Percentiles rank a stretch among this genome's conserved stretches.
Conservation (phyloP, 169 alveolate species). For the Perkinsus chesapeaki region DNA sequence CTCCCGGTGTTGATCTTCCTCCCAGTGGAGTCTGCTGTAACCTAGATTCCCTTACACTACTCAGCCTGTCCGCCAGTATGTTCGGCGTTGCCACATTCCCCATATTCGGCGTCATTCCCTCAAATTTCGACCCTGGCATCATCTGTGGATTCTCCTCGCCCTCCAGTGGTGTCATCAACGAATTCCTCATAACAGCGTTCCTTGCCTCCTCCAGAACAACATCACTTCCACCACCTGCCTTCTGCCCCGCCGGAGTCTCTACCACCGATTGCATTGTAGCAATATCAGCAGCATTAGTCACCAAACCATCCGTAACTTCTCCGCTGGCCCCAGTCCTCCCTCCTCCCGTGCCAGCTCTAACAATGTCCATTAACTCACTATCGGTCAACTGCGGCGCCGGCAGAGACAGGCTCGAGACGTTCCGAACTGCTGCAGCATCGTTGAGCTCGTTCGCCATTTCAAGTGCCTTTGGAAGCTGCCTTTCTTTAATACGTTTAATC, state of each 20-base stretch:
- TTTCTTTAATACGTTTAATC: constrained; percentile 79
- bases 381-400: constrained; percentile 74
- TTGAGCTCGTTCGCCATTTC: constrained; percentile 70
- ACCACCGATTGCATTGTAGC: constrained; percentile 17
- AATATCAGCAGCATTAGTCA: constrained; percentile 44
- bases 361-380: constrained; percentile 35
- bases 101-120: not conserved
- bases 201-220: constrained; percentile 48
- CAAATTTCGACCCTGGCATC: not conserved
- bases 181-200: constrained; percentile 37
- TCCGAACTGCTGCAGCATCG: constrained; percentile 32
- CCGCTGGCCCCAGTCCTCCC: not conserved
- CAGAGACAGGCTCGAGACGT: constrained; percentile 41
- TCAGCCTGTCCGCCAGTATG: not conserved
- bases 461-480: constrained; percentile 79
- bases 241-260: constrained; percentile 37
- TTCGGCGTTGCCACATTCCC: not conserved
- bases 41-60: not conserved
- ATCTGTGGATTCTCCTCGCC: constrained; percentile 9
- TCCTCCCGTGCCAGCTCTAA: not conserved
- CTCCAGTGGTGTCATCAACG: constrained; percentile 42
- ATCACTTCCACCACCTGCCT: constrained; percentile 32
- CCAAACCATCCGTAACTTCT: constrained; percentile 21
- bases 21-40: not conserved
- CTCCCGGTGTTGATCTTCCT: not conserved